These are phyloP conservation scores for Phytophthora boehmeriae DNA, from an alignment of 352 stramenopile species.

Conservation along the genomic window DNA sequence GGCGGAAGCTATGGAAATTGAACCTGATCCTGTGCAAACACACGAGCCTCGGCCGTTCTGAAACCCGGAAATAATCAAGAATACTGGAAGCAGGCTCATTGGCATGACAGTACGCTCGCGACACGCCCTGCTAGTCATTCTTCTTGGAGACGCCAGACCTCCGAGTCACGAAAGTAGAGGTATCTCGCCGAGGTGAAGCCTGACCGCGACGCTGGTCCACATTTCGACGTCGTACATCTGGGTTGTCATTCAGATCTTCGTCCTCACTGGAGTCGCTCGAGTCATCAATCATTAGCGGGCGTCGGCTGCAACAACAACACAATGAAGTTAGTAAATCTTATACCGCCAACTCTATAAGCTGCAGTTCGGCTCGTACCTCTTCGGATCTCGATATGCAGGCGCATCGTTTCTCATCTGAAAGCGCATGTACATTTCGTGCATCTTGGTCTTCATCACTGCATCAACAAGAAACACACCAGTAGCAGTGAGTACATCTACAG, in stretches of 20 bases:
- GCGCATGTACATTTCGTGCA: conserved; percentile 83
- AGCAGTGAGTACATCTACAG: conserved; percentile 5
- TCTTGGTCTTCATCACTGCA: conserved; percentile 79
- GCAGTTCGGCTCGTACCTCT: conserved; percentile 47
- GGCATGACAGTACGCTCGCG: background rate
- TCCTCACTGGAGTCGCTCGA: conserved; percentile 78
- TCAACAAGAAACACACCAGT: conserved; percentile 11
- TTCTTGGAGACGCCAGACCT: conserved; percentile 60
- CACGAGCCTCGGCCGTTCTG: background rate
- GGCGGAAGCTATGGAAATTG: conserved; percentile 20
- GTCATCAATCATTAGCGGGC: conserved; percentile 70
- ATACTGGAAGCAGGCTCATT: background rate
- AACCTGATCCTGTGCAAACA: conserved; percentile 8
- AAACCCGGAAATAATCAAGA: too few species aligned
- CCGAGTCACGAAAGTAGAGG: conserved; percentile 20
- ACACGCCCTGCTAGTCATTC: conserved; percentile 42
- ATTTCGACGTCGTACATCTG: conserved; percentile 49
- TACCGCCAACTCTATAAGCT: background rate
- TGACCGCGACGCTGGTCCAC: conserved; percentile 31
- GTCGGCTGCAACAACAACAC: conserved; percentile 48
- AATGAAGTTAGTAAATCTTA: conserved; percentile 6
- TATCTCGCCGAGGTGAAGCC: conserved; percentile 34
- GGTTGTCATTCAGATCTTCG: conserved; percentile 50
- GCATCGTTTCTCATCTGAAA: conserved; percentile 77
- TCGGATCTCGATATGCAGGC: conserved; percentile 53